Evolutionary conservation across 352 stramenopile species (phyloP).

Genomic region (Phytophthora tubulina): DNA sequence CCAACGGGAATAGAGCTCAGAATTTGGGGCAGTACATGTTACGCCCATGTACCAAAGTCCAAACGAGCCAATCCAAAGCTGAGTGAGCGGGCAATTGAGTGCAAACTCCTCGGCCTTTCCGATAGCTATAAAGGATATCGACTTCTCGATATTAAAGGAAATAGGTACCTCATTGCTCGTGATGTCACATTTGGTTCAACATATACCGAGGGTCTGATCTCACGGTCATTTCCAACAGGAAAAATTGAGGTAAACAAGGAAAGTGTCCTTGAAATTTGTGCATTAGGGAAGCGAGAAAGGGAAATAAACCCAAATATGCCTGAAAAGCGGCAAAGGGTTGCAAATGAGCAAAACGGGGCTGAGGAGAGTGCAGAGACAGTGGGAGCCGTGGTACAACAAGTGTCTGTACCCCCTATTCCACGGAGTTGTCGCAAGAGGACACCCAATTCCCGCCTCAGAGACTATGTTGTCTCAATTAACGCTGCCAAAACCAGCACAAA

Average conservation of each 20-base stretch:
- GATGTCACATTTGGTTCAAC: conserved; percentile 5
- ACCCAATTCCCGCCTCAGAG: not conserved
- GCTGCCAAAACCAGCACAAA: not conserved
- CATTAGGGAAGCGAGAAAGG: not conserved
- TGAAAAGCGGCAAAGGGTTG: not conserved
- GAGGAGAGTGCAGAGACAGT: not conserved
- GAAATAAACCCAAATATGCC: not conserved
- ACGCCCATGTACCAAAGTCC: not conserved
- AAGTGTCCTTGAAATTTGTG: not conserved
- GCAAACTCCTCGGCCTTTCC: not conserved
- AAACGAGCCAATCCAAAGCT: conserved; percentile 2
- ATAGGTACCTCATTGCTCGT: not conserved
- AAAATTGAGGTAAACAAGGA: not conserved
- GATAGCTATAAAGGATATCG: conserved; percentile 1
- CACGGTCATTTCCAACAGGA: conserved; percentile 4
- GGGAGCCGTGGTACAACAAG: not conserved
- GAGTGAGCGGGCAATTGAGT: conserved; percentile 2
- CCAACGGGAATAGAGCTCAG: not conserved
- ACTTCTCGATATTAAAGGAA: conserved; percentile 12
- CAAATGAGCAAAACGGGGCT: not conserved
- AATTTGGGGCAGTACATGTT: not conserved
- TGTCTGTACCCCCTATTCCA: too few relatives aligned
- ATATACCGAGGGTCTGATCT: not conserved
- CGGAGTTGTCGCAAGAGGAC: not conserved
- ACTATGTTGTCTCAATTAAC: conserved; percentile 1